Evolutionary conservation across 345 rosid genomes (phyloP).

Genomic region (Eucalyptus sp.): DNA sequence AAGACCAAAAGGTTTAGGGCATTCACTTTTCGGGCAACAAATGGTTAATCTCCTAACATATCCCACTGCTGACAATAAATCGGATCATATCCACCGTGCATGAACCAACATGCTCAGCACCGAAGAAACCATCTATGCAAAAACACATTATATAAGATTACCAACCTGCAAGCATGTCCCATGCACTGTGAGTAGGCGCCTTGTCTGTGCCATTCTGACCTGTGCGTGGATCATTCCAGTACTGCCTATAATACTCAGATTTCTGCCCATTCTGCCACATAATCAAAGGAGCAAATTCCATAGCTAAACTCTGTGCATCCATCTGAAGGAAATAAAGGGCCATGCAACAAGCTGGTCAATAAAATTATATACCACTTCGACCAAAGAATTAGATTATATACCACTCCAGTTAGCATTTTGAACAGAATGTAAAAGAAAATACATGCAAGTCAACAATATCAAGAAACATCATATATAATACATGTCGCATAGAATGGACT

Average conservation of each 20-base stretch:
- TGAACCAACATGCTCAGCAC: background rate
- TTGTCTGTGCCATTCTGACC: constrained; percentile 38
- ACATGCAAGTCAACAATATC: background rate
- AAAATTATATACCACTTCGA: background rate
- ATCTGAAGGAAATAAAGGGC: constrained; percentile 31
- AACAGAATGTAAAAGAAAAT: background rate
- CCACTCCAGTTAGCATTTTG: background rate
- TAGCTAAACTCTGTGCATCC: constrained; percentile 83
- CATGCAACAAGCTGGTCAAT: background rate
- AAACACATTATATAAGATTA: background rate
- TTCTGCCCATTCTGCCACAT: constrained; percentile 73
- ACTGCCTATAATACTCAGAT: constrained; percentile 58
- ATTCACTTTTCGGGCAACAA: background rate
- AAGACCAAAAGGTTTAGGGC: background rate
- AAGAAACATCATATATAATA: background rate
- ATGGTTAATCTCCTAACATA: background rate
- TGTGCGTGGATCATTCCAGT: constrained; percentile 50
- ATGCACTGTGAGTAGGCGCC: constrained; percentile 34
- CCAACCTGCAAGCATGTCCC: constrained; percentile 90
- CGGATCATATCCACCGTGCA: background rate
- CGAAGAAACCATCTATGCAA: background rate
- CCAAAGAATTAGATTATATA: background rate
- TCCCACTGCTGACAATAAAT: background rate
- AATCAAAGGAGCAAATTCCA: constrained; percentile 82
- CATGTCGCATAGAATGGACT: background rate